Evolutionary conservation across 192 early-diverging fungal genomes (phyloP).

Genomic region (Kickxella alabastrina): DNA sequence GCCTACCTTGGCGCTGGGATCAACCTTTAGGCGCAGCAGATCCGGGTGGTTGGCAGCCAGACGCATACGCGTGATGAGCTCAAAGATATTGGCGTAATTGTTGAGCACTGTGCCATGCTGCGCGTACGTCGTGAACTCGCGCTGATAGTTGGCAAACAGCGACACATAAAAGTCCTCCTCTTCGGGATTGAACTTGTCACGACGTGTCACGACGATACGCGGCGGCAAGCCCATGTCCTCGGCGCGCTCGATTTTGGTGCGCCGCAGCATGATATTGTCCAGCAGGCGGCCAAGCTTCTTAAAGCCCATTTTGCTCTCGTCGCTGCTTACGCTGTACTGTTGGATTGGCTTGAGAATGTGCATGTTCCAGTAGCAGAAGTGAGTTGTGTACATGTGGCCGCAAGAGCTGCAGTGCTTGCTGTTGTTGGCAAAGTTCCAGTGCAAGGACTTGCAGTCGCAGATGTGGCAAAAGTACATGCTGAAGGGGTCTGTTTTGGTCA

Average conservation of each 20-base stretch:
- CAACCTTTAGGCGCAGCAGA: slow-evolving; percentile 60
- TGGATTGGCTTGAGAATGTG: slow-evolving; percentile 92
- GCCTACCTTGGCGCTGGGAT: slow-evolving; percentile 26
- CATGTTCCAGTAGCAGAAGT: slow-evolving; percentile 85
- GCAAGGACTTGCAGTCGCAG: slow-evolving; percentile 65
- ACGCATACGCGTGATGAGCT: slow-evolving; percentile 82
- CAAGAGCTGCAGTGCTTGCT: slow-evolving; percentile 58
- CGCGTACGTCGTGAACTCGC: slow-evolving; percentile 80
- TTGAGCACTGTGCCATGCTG: slow-evolving; percentile 78
- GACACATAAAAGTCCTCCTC: slow-evolving; percentile 89
- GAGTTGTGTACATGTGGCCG: slow-evolving; percentile 59
- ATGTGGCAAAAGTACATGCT: slow-evolving; percentile 82
- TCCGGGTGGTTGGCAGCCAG: slow-evolving; percentile 90
- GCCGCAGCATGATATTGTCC: slow-evolving; percentile 82
- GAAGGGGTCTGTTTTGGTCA: slow-evolving; percentile 79
- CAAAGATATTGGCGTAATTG: slow-evolving; percentile 93
- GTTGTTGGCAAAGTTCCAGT: slow-evolving; percentile 55
- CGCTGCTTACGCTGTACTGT: slow-evolving; percentile 28
- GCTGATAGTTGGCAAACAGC: slow-evolving; percentile 68
- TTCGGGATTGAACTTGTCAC: slow-evolving; percentile 82
- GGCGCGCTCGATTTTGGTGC: slow-evolving; percentile 85
- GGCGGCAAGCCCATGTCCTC: slow-evolving; percentile 87
- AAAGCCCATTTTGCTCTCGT: slow-evolving; percentile 59
- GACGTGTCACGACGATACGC: slow-evolving; percentile 69
- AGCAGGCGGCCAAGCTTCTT: slow-evolving; percentile 71